Percentiles rank a stretch among this genome's conserved stretches.
phyloP scores from a whole-genome alignment of 164 flowering plant species.

The Stephania japonica region DNA sequence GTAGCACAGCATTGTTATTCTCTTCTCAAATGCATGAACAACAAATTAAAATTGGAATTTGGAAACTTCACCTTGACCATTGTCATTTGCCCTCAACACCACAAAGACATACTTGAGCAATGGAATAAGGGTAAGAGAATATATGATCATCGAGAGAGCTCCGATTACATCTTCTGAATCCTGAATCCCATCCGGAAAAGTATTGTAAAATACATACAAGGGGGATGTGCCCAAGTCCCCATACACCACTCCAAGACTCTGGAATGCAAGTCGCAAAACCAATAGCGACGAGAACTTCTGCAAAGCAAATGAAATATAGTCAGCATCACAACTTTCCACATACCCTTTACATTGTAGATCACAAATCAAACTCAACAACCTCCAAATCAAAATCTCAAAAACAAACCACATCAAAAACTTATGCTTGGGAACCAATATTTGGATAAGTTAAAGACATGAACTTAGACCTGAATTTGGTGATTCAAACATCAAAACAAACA shows the following conservation, averaged over 20 bases:
- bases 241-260: constrained; percentile 94
- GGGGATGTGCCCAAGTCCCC: constrained; percentile 99
- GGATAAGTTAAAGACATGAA: neutral
- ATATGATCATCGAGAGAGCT: constrained; percentile 90
- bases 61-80: constrained; percentile 72
- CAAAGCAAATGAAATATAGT: constrained; percentile 12
- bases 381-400: neutral
- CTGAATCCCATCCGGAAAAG: constrained; percentile 59
- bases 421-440: neutral
- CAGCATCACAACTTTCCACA: neutral
- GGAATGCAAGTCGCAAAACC: constrained; percentile 79
- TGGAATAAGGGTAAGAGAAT: constrained; percentile 84
- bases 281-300: constrained; percentile 74
- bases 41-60: neutral
- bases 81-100: constrained; percentile 85
- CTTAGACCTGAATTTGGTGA: neutral
- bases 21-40: neutral
- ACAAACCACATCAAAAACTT: neutral
- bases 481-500: neutral
- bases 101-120: constrained; percentile 83
- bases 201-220: constrained; percentile 90
- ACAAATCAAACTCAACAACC: neutral
- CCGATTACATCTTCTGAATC: constrained; percentile 84
- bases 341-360: neutral
- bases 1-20: neutral